phyloP scores from a whole-genome alignment of 371 early-diverging fungal genomes.

The Circinella minor region DNA sequence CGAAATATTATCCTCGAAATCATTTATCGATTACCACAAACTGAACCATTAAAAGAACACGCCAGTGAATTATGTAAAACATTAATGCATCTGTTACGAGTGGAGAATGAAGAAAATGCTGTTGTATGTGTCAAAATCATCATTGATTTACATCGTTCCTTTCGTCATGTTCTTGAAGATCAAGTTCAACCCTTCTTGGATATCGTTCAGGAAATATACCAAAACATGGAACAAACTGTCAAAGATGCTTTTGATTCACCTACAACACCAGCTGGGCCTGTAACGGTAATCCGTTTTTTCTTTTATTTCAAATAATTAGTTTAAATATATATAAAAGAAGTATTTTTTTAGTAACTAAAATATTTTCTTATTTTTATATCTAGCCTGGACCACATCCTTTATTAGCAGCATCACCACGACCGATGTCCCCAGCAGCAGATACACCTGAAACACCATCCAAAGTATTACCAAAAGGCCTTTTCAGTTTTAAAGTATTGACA shows the following conservation, averaged over 20 bases:
- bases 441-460: conserved; percentile 64
- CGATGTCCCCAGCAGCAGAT: conserved; percentile 81
- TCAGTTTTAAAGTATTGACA: conserved; percentile 95
- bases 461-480: conserved; percentile 73
- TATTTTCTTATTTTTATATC: too few species aligned
- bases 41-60: conserved; percentile 73
- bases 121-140: conserved; percentile 91
- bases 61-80: conserved; percentile 63
- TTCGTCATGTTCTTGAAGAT: conserved; percentile 80
- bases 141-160: conserved; percentile 91
- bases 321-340: too few species aligned
- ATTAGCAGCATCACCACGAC: conserved; percentile 70
- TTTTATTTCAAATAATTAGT: too few species aligned
- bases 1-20: conserved; percentile 91
- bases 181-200: conserved; percentile 91
- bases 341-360: too few species aligned
- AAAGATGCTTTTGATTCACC: conserved; percentile 79
- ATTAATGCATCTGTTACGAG: conserved; percentile 79
- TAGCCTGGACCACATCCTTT: conserved; percentile 62
- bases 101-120: conserved; percentile 98
- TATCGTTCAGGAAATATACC: conserved; percentile 90
- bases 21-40: conserved; percentile 90
- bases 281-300: conserved; percentile 48
- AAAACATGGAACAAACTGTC: conserved; percentile 87
- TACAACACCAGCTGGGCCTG: conserved; percentile 55